Conservation (phyloP, 441 rosid species). For the Croton setiger region DNA sequence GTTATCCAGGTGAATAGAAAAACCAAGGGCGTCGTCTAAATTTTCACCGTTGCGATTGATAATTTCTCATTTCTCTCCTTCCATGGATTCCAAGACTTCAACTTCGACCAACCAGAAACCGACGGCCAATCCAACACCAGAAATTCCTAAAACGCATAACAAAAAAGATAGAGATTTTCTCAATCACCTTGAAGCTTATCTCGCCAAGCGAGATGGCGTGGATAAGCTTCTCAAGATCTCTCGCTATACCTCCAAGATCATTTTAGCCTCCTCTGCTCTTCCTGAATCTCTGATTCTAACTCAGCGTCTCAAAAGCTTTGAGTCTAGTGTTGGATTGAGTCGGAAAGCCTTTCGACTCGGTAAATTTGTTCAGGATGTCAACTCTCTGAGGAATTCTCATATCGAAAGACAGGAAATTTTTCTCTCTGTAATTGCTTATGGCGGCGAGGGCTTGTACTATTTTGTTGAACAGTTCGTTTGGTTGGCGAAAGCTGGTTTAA, state of each 20-base stretch:
- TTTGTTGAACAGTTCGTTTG: slow-evolving; percentile 87
- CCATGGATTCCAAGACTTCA: slow-evolving; percentile 41
- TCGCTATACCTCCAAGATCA: slow-evolving; percentile 79
- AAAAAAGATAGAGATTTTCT: slow-evolving; percentile 52
- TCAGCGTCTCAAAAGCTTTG: slow-evolving; percentile 66
- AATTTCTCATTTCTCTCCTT: too few species aligned
- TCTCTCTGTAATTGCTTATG: slow-evolving; percentile 58
- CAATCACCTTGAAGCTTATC: slow-evolving; percentile 71
- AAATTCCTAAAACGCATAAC: slow-evolving; percentile 18
- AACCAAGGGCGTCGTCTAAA: slow-evolving; percentile 9
- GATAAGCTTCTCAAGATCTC: slow-evolving; percentile 92
- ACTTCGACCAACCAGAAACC: slow-evolving; percentile 10
- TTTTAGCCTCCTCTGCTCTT: slow-evolving; percentile 55
- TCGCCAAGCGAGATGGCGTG: slow-evolving; percentile 85
- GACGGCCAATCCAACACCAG: slow-evolving; percentile 3
- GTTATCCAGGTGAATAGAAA: too few species aligned
- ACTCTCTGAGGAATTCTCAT: slow-evolving; percentile 52
- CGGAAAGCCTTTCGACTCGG: slow-evolving; percentile 97
- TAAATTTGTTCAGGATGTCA: slow-evolving; percentile 81
- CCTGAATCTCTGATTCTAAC: slow-evolving; percentile 42
- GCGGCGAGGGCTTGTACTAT: slow-evolving; percentile 88
- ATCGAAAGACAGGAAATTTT: slow-evolving; percentile 39
- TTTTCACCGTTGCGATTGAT: neutral
- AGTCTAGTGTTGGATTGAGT: slow-evolving; percentile 87
- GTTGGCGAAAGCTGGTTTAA: slow-evolving; percentile 80